A percentile compares a stretch with the other conserved stretches of the same genome.
Conservation (phyloP, 1,139 yeast genomes). For the Debaryomyces nepalensis region DNA sequence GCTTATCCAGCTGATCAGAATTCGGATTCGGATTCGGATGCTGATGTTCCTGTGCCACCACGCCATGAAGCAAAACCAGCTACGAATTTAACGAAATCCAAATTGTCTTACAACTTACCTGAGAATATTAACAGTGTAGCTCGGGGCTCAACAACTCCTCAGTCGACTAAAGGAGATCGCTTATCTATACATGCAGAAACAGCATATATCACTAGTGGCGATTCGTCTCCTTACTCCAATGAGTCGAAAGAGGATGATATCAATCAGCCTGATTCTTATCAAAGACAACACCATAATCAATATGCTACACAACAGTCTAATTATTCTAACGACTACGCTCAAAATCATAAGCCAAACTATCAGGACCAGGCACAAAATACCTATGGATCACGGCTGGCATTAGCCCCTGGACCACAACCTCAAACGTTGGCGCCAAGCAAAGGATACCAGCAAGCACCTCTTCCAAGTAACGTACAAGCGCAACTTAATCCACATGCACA, state of each 20-base stretch:
- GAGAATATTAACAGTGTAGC: conserved; percentile 24
- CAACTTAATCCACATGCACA: conserved; percentile 14
- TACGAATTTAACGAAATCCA: conserved; percentile 17
- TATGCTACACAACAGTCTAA: conserved; percentile 11
- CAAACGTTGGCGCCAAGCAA: conserved; percentile 16
- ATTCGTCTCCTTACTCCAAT: conserved; percentile 26
- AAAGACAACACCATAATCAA: conserved; percentile 12
- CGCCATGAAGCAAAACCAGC: conserved; percentile 18
- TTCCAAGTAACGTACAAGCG: conserved; percentile 14
- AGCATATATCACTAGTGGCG: conserved; percentile 28
- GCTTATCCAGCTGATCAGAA: conserved; percentile 15
- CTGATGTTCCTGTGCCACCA: conserved; percentile 28
- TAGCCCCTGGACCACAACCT: conserved; percentile 11
- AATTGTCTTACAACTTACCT: conserved; percentile 20
- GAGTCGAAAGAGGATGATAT: conserved; percentile 12
- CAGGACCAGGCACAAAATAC: neutral
- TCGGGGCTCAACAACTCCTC: conserved; percentile 26
- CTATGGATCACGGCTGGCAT: conserved; percentile 17
- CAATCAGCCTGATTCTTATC: conserved; percentile 10
- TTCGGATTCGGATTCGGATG: conserved; percentile 17
- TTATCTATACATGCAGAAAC: conserved; percentile 34
- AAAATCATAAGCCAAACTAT: neutral
- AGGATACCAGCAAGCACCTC: conserved; percentile 16
- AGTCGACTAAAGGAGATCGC: conserved; percentile 21
- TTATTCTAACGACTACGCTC: conserved; percentile 1